Evolutionary conservation across 768 basidiomycete genomes (phyloP).

Genomic region (Mycena latifolia): DNA sequence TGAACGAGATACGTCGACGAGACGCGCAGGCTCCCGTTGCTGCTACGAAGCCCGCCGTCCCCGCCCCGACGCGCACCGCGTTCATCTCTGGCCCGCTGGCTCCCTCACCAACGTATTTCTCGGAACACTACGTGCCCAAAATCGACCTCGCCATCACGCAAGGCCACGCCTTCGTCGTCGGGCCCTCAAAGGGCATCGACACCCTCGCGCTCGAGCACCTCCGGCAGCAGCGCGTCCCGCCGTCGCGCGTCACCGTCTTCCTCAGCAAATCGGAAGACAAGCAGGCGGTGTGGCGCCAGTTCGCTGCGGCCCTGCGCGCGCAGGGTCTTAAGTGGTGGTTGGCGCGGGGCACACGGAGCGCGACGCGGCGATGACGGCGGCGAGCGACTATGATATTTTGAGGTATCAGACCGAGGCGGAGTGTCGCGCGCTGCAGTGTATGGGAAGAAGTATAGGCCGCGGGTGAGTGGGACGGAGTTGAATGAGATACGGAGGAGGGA

Average conservation of each 20-base stretch:
- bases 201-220: constrained; percentile 37
- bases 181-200: constrained; percentile 38
- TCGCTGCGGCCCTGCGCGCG: constrained; percentile 26
- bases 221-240: constrained; percentile 26
- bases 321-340: constrained; percentile 35
- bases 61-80: too few species aligned
- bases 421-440: constrained; percentile 37
- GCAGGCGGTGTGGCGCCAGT: not conserved
- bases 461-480: constrained; percentile 43
- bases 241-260: constrained; percentile 37
- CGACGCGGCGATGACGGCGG: constrained; percentile 45
- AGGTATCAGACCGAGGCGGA: constrained; percentile 45
- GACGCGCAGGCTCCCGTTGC: too few species aligned
- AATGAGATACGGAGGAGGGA: constrained; percentile 43
- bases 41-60: too few species aligned
- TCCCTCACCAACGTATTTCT: constrained; percentile 34
- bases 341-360: constrained; percentile 41
- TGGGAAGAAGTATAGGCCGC: constrained; percentile 36
- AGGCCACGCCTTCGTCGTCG: constrained; percentile 41
- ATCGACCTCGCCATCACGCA: constrained; percentile 34
- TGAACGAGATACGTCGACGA: constrained; percentile 45
- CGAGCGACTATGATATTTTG: constrained; percentile 47
- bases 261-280: constrained; percentile 35
- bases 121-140: constrained; percentile 32
- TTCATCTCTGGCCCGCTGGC: constrained; percentile 32